A percentile compares a stretch with the other conserved stretches of the same genome.
Conservation (phyloP, 805 yeast species). For the Clavispora phyllophila region DNA sequence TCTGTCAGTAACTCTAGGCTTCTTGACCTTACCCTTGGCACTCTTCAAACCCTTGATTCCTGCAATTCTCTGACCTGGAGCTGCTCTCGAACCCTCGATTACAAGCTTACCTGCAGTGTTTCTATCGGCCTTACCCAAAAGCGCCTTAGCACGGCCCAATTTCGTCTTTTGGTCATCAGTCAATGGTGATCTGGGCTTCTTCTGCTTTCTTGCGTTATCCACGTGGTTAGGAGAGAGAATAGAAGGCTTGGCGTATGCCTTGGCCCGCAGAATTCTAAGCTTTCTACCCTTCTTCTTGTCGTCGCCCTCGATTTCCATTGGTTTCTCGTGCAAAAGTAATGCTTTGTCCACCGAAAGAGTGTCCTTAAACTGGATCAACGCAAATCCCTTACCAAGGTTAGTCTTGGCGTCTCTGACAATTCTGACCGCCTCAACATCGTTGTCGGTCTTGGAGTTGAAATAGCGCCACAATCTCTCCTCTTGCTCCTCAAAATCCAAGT, state of each 20-base stretch:
- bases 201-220: slow-evolving; percentile 27
- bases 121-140: slow-evolving; percentile 77
- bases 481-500: slow-evolving; percentile 84
- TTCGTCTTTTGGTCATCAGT: slow-evolving; percentile 68
- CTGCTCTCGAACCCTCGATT: slow-evolving; percentile 76
- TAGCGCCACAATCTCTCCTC: slow-evolving; percentile 88
- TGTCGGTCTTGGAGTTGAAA: slow-evolving; percentile 45
- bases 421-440: slow-evolving; percentile 80
- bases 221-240: slow-evolving; percentile 40
- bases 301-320: slow-evolving; percentile 21
- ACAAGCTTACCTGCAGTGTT: slow-evolving; percentile 56
- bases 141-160: slow-evolving; percentile 72
- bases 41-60: slow-evolving; percentile 58
- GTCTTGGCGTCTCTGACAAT: slow-evolving; percentile 89
- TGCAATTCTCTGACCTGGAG: slow-evolving; percentile 55
- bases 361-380: slow-evolving; percentile 85
- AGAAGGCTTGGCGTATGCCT: slow-evolving; percentile 37
- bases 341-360: slow-evolving; percentile 74
- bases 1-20: slow-evolving; percentile 56
- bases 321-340: slow-evolving; percentile 67
- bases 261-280: slow-evolving; percentile 68
- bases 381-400: slow-evolving; percentile 95
- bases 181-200: slow-evolving; percentile 28
- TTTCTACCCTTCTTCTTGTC: slow-evolving; percentile 44
- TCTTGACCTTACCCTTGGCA: slow-evolving; percentile 39